phyloP scores from a whole-genome alignment of 2,329 filamentous ascomycete species.

The Fusarium continuum region DNA sequence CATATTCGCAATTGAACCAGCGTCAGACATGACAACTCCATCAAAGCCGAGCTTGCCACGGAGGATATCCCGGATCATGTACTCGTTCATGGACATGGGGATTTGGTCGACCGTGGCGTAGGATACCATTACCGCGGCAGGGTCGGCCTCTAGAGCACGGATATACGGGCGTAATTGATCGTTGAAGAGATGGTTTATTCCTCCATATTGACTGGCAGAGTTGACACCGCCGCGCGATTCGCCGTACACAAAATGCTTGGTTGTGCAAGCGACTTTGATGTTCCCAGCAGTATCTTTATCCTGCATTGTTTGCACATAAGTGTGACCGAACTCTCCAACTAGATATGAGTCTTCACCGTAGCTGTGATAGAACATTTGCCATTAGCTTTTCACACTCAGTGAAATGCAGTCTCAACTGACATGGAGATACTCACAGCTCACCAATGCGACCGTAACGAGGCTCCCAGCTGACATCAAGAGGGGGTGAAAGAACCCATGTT shows the following conservation, averaged over 20 bases:
- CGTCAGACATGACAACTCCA: slow-evolving; percentile 49
- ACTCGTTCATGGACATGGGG: slow-evolving; percentile 46
- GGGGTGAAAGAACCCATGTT: slow-evolving; percentile 48
- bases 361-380: slow-evolving; percentile 41
- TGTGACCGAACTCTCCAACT: slow-evolving; percentile 44
- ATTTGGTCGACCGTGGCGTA: slow-evolving; percentile 46
- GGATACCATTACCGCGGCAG: slow-evolving; percentile 46
- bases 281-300: slow-evolving; percentile 46
- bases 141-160: slow-evolving; percentile 43
- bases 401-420: too few relatives aligned
- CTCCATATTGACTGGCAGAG: slow-evolving; percentile 45
- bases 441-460: slow-evolving; percentile 41
- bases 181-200: slow-evolving; percentile 49
- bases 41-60: slow-evolving; percentile 45
- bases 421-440: slow-evolving; percentile 26
- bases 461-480: slow-evolving; percentile 47
- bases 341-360: slow-evolving; percentile 48
- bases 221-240: slow-evolving; percentile 47
- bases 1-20: slow-evolving; percentile 43
- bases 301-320: slow-evolving; percentile 50
- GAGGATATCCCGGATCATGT: slow-evolving; percentile 43
- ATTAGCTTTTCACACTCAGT: too few relatives aligned
- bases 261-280: slow-evolving; percentile 48
- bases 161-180: slow-evolving; percentile 45
- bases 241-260: slow-evolving; percentile 52